Conservation (phyloP, 2,329 filamentous ascomycete species). For the Beauveria medogensis region DNA sequence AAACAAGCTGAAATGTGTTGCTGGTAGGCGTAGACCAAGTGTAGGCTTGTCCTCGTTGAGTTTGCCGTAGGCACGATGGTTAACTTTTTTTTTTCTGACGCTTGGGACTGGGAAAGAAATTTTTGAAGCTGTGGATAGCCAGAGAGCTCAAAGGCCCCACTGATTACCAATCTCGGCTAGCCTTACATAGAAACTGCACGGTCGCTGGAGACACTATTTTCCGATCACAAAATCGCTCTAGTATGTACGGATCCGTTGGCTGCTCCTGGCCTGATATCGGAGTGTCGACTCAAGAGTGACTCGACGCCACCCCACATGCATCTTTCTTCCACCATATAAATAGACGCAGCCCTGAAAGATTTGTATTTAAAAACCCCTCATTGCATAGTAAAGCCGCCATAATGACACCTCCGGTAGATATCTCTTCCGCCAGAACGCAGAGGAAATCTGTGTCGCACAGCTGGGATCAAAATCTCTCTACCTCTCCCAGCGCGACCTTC, state of each 20-base stretch:
- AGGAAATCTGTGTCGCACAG: slow-evolving; percentile 43
- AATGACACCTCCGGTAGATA: slow-evolving; percentile 43
- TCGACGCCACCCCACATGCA: slow-evolving; percentile 3
- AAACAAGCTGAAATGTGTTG: slow-evolving; percentile 3
- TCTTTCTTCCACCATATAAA: slow-evolving; percentile 9
- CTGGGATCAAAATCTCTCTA: slow-evolving; percentile 54
- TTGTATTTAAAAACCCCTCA: not conserved
- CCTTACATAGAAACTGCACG: not conserved
- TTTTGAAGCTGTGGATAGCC: slow-evolving; percentile 28
- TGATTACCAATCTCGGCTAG: slow-evolving; percentile 8
- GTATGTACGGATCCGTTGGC: not conserved
- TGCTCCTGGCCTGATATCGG: slow-evolving; percentile 3
- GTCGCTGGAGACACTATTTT: slow-evolving; percentile 1
- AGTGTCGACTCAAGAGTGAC: not conserved
- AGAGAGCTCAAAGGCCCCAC: slow-evolving; percentile 12
- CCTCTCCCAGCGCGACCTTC: slow-evolving; percentile 67
- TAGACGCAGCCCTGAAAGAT: slow-evolving; percentile 2
- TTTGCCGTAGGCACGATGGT: slow-evolving; percentile 21
- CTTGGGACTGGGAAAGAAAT: slow-evolving; percentile 23
- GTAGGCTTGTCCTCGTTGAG: slow-evolving; percentile 9
- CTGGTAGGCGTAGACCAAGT: slow-evolving; percentile 6
- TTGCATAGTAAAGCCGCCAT: slow-evolving; percentile 7
- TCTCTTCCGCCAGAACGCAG: slow-evolving; percentile 29
- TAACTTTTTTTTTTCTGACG: slow-evolving; percentile 13
- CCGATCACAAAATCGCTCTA: not conserved